Conservation (phyloP, 1,284 basidiomycete species). For the Amylostereum areolatum region DNA sequence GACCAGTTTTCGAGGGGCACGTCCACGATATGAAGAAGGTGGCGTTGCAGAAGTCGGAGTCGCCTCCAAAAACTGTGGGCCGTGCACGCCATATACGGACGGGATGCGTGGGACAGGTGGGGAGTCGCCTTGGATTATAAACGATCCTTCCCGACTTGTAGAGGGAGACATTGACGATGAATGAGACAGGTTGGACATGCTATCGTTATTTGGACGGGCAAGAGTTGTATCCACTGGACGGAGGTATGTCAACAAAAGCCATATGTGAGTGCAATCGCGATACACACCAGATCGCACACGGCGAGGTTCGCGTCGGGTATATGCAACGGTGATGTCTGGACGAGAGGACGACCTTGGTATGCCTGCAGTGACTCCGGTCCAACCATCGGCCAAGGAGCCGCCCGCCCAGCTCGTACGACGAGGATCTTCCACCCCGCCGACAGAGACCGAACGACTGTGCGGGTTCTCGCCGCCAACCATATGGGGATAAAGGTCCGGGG, state of each 20-base stretch:
- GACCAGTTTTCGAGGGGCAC: too few species aligned
- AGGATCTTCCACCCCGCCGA: not conserved
- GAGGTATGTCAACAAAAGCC: too few species aligned
- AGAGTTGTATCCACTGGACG: too few species aligned
- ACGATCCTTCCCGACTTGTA: not conserved
- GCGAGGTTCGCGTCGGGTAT: too few species aligned
- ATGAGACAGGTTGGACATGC: too few species aligned
- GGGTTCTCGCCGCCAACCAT: conserved; percentile 1
- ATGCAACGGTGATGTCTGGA: not conserved
- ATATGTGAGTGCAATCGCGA: too few species aligned
- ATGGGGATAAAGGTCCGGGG: conserved; percentile 26
- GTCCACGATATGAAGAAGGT: too few species aligned
- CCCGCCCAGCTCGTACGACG: conserved; percentile 14
- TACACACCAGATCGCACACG: too few species aligned
- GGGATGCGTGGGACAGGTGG: conserved; percentile 21
- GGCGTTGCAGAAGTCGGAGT: too few species aligned
- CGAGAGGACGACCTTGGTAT: not conserved
- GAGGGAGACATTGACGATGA: too few species aligned
- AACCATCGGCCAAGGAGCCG: conserved; percentile 17
- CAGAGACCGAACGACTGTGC: not conserved
- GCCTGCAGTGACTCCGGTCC: conserved; percentile 1
- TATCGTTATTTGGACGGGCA: too few species aligned
- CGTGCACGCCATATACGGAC: conserved; percentile 8
- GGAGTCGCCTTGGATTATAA: not conserved
- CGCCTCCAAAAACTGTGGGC: too few species aligned